These are phyloP conservation scores for Elsinoe necatrix DNA, from an alignment of 2,329 filamentous ascomycete genomes.

Conservation along the genomic window DNA sequence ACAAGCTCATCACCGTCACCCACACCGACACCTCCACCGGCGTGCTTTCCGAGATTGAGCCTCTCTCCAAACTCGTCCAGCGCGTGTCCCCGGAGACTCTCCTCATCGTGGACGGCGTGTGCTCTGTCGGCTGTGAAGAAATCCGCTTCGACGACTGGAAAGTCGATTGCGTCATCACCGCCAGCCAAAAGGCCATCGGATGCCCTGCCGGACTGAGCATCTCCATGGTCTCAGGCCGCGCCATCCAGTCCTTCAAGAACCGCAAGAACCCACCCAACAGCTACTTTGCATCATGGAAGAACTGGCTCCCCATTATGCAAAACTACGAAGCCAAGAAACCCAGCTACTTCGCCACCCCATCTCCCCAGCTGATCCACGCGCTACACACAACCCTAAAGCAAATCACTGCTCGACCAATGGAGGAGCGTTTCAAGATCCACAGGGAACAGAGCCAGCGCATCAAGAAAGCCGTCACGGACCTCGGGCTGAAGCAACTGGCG, in stretches of 20 bases:
- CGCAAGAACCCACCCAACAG: conserved; percentile 74
- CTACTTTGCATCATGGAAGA: conserved; percentile 95
- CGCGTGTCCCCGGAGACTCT: conserved; percentile 84
- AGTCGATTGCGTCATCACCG: conserved; percentile 85
- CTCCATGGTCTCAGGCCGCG: conserved; percentile 82
- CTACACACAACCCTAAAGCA: conserved; percentile 82
- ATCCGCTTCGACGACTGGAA: conserved; percentile 94
- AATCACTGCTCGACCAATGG: conserved; percentile 70
- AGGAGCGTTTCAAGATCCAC: conserved; percentile 77
- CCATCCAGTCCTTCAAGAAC: conserved; percentile 69
- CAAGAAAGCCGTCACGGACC: conserved; percentile 70
- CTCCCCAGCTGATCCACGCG: conserved; percentile 86
- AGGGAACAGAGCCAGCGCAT: conserved; percentile 70
- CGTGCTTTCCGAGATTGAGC: conserved; percentile 83
- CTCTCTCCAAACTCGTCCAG: conserved; percentile 72
- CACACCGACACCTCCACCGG: conserved; percentile 97
- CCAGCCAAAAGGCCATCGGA: conserved; percentile 93
- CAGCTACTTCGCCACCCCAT: conserved; percentile 95
- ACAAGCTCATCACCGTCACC: conserved; percentile 90
- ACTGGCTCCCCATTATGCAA: conserved; percentile 97
- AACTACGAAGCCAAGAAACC: conserved; percentile 98
- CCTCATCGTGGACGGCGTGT: conserved; percentile 89
- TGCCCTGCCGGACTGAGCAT: conserved; percentile 91
- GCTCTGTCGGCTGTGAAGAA: conserved; percentile 92
- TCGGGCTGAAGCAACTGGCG: conserved; percentile 83